phyloP scores from a whole-genome alignment of 1,284 basidiomycete genomes.

The Trametes polyzona region DNA sequence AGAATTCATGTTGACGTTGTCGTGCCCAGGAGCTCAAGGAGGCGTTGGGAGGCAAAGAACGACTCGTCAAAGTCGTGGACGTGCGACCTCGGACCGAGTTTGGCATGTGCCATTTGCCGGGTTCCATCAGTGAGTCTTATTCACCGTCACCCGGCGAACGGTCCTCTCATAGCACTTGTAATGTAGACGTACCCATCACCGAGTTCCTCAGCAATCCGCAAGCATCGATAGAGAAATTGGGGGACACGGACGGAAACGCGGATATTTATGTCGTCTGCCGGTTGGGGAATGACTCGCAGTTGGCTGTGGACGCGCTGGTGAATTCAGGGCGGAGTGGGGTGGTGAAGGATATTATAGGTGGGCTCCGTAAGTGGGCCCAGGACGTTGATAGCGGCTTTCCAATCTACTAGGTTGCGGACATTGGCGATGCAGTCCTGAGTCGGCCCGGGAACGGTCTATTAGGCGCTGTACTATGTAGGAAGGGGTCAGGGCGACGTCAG shows the following conservation, averaged over 20 bases:
- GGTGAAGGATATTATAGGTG: conserved; percentile 78
- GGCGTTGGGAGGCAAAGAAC: conserved; percentile 36
- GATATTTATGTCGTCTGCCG: conserved; percentile 75
- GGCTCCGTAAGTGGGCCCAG: conserved; percentile 76
- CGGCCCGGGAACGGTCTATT: conserved; percentile 1
- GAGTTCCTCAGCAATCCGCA: conserved; percentile 62
- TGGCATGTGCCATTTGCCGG: conserved; percentile 82
- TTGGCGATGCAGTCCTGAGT: neutral
- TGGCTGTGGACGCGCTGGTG: conserved; percentile 76
- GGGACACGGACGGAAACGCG: neutral
- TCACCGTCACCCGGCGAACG: neutral
- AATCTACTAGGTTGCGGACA: conserved; percentile 56
- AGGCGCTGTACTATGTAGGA: conserved; percentile 11
- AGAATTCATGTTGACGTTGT: too few relatives aligned
- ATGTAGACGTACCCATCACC: conserved; percentile 70
- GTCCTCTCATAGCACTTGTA: neutral
- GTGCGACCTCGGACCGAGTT: conserved; percentile 85
- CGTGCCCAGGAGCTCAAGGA: conserved; percentile 53
- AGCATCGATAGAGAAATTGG: neutral
- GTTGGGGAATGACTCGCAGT: conserved; percentile 92
- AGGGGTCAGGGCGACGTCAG: neutral
- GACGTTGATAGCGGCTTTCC: conserved; percentile 79
- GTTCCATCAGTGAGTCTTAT: conserved; percentile 69
- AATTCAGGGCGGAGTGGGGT: conserved; percentile 43
- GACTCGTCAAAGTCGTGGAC: conserved; percentile 67